Evolutionary conservation across 495 filamentous ascomycete genomes (phyloP), one percentile per base, ranked within the genome.

Genomic region (Hypoxylon cercidicola): DNA sequence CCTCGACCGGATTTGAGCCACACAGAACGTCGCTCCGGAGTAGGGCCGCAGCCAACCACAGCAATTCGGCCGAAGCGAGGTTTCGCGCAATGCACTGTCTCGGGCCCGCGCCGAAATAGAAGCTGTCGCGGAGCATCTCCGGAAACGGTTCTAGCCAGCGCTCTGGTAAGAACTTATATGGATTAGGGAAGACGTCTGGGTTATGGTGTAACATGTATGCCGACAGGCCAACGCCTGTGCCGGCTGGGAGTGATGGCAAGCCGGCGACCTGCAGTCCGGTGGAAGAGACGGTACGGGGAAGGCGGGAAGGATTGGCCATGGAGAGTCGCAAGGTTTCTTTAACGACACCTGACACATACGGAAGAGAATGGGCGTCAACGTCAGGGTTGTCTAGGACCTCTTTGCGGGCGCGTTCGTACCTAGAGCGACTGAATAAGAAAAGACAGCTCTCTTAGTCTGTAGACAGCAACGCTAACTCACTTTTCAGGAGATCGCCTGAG

Each of bases 281-380:
- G 81, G 1, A 77, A 80, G 3, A 75, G 80, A 13, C 77, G 73
- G 75, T 65, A 4, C 87, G 80, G 4, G 82, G 81, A 0, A 87
- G 66, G 0, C 74, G 64, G 13, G 73, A 76, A 1, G 71, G 60
- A 0, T 85, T 81, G 4, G 84, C 72, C 12, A 85, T 85, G 1
- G 79, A 75, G 35, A 89, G 67, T 16, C 88, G 81, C 68, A 89
- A 71, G 6, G 81, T 65, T 62, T 89, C 88, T 58, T 88, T 84
- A 60, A 89, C 82, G 62, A 80, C 73, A 1, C 74, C 77, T 20
- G 72, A 74, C 3, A 74, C 69, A 53, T 82, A 79, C 66, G 78
- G 28, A 81, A 68, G 4, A 79, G 81, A 21, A 76, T 72, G 0
- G 87, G 73, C 39, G 80, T 84, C 40, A 18, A 18, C n/a, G 15